Percentiles rank a stretch among this genome's conserved stretches.
Evolutionary conservation across 768 basidiomycete genomes (phyloP).

Genomic region (Tulasnella sp.): DNA sequence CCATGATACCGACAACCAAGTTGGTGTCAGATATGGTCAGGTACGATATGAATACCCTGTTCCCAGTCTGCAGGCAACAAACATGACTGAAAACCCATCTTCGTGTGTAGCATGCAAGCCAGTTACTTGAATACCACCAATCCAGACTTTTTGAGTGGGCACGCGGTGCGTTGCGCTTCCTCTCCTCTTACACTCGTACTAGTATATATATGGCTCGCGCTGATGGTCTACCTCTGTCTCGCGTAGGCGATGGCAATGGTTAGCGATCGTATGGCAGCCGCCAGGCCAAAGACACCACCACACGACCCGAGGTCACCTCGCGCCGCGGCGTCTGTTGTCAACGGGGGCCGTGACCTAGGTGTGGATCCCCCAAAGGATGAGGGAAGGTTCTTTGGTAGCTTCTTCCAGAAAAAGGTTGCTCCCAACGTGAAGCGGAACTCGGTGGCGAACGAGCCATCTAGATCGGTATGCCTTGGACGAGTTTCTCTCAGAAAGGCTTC

Average conservation of each 20-base stretch:
- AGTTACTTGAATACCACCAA: slow-evolving; percentile 99
- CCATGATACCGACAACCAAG: slow-evolving; percentile 93
- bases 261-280: slow-evolving; percentile 65
- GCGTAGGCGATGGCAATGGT: slow-evolving; percentile 82
- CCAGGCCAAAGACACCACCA: slow-evolving; percentile 52
- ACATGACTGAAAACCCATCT: too few species aligned
- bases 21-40: slow-evolving; percentile 86
- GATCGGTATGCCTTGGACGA: neutral
- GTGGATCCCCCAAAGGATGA: slow-evolving; percentile 85
- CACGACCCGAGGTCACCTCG: slow-evolving; percentile 64
- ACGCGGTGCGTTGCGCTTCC: slow-evolving; percentile 44
- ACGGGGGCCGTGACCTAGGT: slow-evolving; percentile 91
- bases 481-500: neutral
- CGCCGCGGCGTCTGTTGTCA: slow-evolving; percentile 45
- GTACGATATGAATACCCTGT: slow-evolving; percentile 37
- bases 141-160: slow-evolving; percentile 95
- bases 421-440: neutral
- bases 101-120: slow-evolving; percentile 76
- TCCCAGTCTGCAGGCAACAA: neutral
- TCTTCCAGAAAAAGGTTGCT: slow-evolving; percentile 42
- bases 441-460: neutral
- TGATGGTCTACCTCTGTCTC: neutral
- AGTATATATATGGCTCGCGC: too few species aligned
- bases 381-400: slow-evolving; percentile 88
- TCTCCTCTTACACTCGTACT: too few species aligned